Base-by-base conservation (phyloP, 1,139 yeast genomes). In the Sugiyamaella xylanicola region DNA sequence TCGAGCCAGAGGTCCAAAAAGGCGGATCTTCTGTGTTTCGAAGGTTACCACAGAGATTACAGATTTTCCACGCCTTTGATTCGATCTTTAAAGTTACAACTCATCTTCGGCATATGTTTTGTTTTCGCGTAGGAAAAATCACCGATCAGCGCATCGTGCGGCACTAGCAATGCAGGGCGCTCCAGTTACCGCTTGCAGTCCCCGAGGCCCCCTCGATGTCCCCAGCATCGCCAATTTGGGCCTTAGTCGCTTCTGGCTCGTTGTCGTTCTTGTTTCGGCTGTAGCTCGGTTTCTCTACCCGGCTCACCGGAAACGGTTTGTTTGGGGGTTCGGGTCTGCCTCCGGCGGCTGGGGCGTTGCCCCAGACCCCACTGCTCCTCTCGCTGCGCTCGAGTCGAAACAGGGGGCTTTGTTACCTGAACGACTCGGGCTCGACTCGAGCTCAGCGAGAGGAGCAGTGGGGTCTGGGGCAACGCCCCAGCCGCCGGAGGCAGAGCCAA, bases 111-210 rank as follows among this genome's bases (percentile, higher is more conserved):
- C 39, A 44, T 16, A 35, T 46, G 36, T 22, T 25, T 25, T 36
- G 41, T 35, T 46, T 36, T 46, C 40, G 50, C 50, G 50, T 46
- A 36, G 42, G 50, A 46, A 46, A 46, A 46, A 20, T 46, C 50
- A 46, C 15, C n/a, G 50, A 46, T 46, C 50, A 36, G 50, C 50
- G 36, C 50, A 46, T 46, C 43, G 50, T 46, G 43, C 50, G 50
- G 50, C 50, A 46, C 27, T 20, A 35, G 15, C 27, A 41, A 19
- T 35, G 39, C 17, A 35, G 17, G 17, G 5, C 29, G 37, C 15
- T 32, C 37, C 37, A 32, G 37, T 32, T 32, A n/a, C 37, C 37
- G 8, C 15, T 32, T 32, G 15, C 8, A 13, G 37, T 4, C 15
- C 37, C 37, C 29, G 29, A 25, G 29, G 29, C 29, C 9, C 29